These are phyloP conservation scores for Solanum bulbocastanum DNA, from an alignment of 257 asterid species.

Conservation along the genomic window DNA sequence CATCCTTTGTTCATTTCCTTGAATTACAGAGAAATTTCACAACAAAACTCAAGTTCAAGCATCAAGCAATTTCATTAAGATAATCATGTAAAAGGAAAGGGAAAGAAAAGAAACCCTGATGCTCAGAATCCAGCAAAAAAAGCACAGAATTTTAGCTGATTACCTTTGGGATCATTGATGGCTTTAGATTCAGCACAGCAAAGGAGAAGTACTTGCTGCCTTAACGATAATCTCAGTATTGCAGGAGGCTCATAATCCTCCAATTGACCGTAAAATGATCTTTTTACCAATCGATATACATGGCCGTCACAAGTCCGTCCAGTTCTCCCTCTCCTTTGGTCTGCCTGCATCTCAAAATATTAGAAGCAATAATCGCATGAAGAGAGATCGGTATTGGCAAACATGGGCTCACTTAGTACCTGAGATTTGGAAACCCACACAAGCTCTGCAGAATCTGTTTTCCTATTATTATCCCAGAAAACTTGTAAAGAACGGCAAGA, in stretches of 20 bases:
- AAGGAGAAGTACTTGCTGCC: slow-evolving; percentile 72
- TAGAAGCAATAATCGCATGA: slow-evolving; percentile 1
- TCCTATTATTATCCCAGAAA: slow-evolving; percentile 65
- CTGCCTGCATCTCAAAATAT: slow-evolving; percentile 48
- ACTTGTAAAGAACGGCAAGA: slow-evolving; percentile 98
- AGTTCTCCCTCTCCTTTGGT: slow-evolving; percentile 92
- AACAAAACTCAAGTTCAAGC: neutral
- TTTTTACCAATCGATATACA: slow-evolving; percentile 76
- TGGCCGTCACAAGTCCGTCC: slow-evolving; percentile 93
- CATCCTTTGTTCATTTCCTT: neutral
- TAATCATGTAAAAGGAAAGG: neutral
- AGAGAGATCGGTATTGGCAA: neutral
- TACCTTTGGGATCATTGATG: slow-evolving; percentile 90
- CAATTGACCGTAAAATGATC: slow-evolving; percentile 57
- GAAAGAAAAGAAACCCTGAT: neutral
- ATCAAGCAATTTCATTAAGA: neutral
- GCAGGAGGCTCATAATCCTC: slow-evolving; percentile 83
- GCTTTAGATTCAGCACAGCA: slow-evolving; percentile 87
- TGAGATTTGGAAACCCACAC: slow-evolving; percentile 97
- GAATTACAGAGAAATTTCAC: neutral
- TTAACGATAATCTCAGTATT: slow-evolving; percentile 60
- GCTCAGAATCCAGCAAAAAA: neutral
- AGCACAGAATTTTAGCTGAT: neutral
- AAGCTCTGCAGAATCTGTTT: slow-evolving; percentile 68
- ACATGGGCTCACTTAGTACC: slow-evolving; percentile 31